These are phyloP conservation scores for Aurinia saxatilis DNA, from an alignment of 345 rosid species.

Conservation along the genomic window DNA sequence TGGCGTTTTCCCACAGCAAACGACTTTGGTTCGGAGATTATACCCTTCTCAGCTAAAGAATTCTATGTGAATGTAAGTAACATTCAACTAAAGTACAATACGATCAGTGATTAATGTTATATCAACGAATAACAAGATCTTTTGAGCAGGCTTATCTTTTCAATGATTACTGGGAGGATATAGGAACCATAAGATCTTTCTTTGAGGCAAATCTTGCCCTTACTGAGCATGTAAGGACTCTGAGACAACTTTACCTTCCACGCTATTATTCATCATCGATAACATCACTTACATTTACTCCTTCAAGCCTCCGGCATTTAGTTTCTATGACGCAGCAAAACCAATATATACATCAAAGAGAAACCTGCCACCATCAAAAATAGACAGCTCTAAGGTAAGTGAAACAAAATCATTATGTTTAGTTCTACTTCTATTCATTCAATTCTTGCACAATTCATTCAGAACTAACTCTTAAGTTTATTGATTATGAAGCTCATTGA, in stretches of 20 bases:
- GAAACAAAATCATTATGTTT: neutral
- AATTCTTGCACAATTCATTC: neutral
- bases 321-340: constrained; percentile 89
- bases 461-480: neutral
- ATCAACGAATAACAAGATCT: neutral
- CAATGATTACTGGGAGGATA: constrained; percentile 97
- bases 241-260: neutral
- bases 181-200: constrained; percentile 95
- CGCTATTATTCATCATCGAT: neutral
- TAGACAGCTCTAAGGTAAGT: constrained; percentile 69
- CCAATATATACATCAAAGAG: constrained; percentile 90
- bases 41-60: constrained; percentile 88
- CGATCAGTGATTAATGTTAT: neutral
- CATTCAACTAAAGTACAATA: constrained; percentile 9
- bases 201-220: constrained; percentile 92
- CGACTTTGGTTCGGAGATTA: constrained; percentile 94
- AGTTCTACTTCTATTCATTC: neutral
- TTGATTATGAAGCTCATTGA: constrained; percentile 51
- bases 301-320: constrained; percentile 75
- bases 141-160: constrained; percentile 80
- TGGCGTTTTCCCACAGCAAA: constrained; percentile 99
- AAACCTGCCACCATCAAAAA: constrained; percentile 81
- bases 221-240: constrained; percentile 70
- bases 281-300: constrained; percentile 10
- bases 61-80: constrained; percentile 52